Percentiles rank a stretch among this genome's conserved stretches.
phyloP scores from a whole-genome alignment of 2,329 filamentous ascomycete genomes.

The Colletotrichum nymphaeae region DNA sequence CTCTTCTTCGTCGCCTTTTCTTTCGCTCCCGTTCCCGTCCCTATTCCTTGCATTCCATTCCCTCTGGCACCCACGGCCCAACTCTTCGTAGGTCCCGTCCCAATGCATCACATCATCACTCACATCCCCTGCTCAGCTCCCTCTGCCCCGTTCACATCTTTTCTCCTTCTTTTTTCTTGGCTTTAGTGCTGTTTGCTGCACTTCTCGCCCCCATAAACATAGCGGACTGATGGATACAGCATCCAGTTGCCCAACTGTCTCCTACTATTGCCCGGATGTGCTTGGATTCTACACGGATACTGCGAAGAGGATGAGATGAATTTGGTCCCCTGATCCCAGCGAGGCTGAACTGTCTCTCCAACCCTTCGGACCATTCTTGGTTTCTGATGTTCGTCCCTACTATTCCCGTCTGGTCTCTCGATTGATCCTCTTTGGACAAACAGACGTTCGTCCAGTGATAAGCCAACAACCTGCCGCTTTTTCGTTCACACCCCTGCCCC shows the following conservation, averaged over 20 bases:
- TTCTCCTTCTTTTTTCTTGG: neutral
- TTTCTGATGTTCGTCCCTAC: conserved; percentile 8
- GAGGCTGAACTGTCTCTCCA: conserved; percentile 2
- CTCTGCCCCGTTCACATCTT: neutral
- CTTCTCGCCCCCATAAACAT: neutral
- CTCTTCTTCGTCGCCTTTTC: conserved; percentile 13
- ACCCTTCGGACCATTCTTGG: neutral
- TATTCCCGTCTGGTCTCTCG: neutral
- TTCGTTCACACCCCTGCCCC: neutral
- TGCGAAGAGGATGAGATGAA: neutral
- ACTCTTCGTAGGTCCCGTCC: neutral
- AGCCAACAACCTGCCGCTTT: neutral
- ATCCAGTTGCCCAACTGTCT: neutral
- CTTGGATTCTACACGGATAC: neutral
- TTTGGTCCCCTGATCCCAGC: conserved; percentile 10
- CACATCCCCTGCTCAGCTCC: neutral
- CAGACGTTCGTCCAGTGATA: neutral
- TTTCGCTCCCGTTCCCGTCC: conserved; percentile 19
- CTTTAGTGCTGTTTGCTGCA: neutral
- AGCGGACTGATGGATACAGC: neutral
- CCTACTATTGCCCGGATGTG: neutral
- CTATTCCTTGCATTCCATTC: conserved; percentile 10
- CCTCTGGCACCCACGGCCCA: neutral
- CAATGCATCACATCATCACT: neutral
- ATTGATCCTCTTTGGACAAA: neutral